Evolutionary conservation across 2,329 filamentous ascomycete species (phyloP), one percentile per base, ranked within the genome.

Genomic region (Lachnellula arida): DNA sequence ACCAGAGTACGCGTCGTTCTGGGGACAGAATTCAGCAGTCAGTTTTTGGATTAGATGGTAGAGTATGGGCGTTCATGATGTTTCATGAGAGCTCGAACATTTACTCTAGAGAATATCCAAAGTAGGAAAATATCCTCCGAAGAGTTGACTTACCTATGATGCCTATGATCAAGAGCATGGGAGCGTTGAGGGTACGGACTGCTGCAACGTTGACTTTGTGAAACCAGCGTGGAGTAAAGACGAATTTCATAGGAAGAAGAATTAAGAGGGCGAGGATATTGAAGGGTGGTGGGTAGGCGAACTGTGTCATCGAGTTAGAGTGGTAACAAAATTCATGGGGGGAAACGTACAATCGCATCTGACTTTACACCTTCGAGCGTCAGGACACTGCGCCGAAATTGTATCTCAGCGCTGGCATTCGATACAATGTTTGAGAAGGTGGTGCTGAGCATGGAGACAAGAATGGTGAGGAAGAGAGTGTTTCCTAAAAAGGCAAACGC

Each of bases 311-410:
- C 4, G 22, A 49, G 17, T 53, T 49, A 57, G 42, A 15, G 17
- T 1, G 15, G 22, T 32, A 23, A 7, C 3, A 15, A 32, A 34
- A 4, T 22, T 25, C 15, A 40, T 22, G 12, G n/a, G n/a, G n/a
- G n/a, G 23, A 14, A 22, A 11, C 46, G 17, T 54, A 54, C 55
- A 17, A 94, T 83, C 11, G 89, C 87, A 65, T 94, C 90, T 32
- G 84, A 86, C 70, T 94, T 94, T 65, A 94, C 90, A 17, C 89
- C 89, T 73, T 94, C 89, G 42, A 94, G 86, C 0, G 89, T 94
- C 47, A 92, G 74, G 2, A 95, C 90, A 1, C 89, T 87, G 55
- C 86, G 82, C 23, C 89, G 85, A 71, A 89, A 95, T 66, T 91
- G 87, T 47, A 93, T 89, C 71, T 95, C 90, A n/a, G 88, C 85